These are phyloP conservation scores for Aristolochia contorta DNA, from an alignment of 164 flowering plant species.

Conservation along the genomic window DNA sequence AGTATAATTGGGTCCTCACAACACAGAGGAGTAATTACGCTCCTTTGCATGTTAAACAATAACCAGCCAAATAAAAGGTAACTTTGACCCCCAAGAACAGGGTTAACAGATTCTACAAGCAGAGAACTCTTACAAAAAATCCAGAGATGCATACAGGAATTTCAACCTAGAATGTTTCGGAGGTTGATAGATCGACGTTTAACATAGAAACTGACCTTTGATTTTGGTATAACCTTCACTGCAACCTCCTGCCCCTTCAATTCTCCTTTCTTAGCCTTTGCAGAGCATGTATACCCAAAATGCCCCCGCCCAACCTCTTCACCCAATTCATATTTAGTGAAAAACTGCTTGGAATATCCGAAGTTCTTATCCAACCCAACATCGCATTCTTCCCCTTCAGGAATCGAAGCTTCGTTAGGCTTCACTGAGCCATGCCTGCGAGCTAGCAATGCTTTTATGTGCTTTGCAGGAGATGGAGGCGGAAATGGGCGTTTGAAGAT, in stretches of 20 bases:
- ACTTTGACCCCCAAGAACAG: neutral
- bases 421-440: constrained; percentile 81
- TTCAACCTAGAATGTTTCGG: no score
- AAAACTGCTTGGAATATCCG: constrained; percentile 67
- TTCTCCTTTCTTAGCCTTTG: constrained; percentile 74
- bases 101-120: neutral
- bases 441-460: constrained; percentile 76
- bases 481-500: constrained; percentile 81
- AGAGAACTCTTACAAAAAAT: no score
- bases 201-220: constrained; percentile 44
- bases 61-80: neutral
- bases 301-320: constrained; percentile 93
- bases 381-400: constrained; percentile 65
- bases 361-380: constrained; percentile 75
- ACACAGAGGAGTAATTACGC: no score
- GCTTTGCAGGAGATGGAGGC: constrained; percentile 99
- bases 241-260: constrained; percentile 90
- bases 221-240: constrained; percentile 84
- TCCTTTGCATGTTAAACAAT: neutral
- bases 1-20: no score
- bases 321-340: constrained; percentile 64
- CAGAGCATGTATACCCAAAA: constrained; percentile 86
- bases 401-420: constrained; percentile 86
- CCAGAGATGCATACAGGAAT: neutral
- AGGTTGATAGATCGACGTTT: no score